phyloP scores from a whole-genome alignment of 2,329 filamentous ascomycete species.

The Aspergillus aculeatinus region DNA sequence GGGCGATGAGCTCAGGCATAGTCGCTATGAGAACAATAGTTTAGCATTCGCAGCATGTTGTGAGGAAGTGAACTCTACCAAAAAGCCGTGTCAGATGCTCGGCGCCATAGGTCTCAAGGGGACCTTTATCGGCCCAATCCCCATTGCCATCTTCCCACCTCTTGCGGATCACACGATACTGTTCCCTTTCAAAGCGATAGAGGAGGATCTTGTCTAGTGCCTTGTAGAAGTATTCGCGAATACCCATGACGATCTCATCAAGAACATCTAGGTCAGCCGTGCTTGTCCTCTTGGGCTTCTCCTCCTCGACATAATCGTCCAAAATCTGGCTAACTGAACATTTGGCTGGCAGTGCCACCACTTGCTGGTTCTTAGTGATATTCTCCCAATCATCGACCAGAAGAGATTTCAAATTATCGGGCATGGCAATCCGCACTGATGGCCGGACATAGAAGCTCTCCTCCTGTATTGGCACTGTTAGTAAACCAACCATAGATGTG shows the following conservation, averaged over 20 bases:
- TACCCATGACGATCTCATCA: slow-evolving; percentile 80
- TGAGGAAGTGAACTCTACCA: slow-evolving; percentile 56
- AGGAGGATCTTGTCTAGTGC: slow-evolving; percentile 82
- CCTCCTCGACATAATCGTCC: slow-evolving; percentile 73
- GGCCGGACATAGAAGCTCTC: slow-evolving; percentile 81
- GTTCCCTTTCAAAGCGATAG: slow-evolving; percentile 89
- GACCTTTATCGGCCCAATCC: slow-evolving; percentile 66
- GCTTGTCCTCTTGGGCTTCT: slow-evolving; percentile 65
- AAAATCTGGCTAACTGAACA: slow-evolving; percentile 76
- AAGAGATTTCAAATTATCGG: slow-evolving; percentile 85
- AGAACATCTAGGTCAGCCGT: slow-evolving; percentile 75
- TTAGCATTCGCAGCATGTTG: slow-evolving; percentile 5
- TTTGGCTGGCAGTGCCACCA: slow-evolving; percentile 78
- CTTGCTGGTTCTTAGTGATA: slow-evolving; percentile 88
- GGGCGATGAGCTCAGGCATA: slow-evolving; percentile 88
- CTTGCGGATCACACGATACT: slow-evolving; percentile 77
- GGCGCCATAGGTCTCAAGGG: slow-evolving; percentile 83
- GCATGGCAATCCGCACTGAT: slow-evolving; percentile 80
- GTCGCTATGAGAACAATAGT: slow-evolving; percentile 59
- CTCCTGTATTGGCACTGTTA: slow-evolving; percentile 61
- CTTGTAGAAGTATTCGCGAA: slow-evolving; percentile 94
- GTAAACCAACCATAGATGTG: neutral
- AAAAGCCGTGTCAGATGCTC: slow-evolving; percentile 89
- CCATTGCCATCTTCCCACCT: slow-evolving; percentile 64
- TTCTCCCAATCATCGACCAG: slow-evolving; percentile 99